Evolutionary conservation across 75 land plant genomes (phyloP).

Genomic region (Pinus albicaulis): DNA sequence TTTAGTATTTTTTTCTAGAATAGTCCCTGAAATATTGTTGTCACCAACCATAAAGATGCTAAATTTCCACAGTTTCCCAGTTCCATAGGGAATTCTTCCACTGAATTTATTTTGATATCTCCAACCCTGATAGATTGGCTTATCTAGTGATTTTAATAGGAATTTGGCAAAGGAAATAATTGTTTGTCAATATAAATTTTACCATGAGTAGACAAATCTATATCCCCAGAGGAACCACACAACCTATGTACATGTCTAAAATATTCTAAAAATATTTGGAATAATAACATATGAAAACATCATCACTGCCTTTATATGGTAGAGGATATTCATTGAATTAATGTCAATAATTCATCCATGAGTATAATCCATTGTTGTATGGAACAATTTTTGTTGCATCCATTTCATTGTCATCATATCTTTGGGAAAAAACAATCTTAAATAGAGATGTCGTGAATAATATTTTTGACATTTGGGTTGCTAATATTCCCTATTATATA

Average conservation of each 20-base stretch:
- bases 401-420: too few relatives aligned
- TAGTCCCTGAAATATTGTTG: constrained; percentile 42
- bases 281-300: too few relatives aligned
- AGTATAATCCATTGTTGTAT: too few relatives aligned
- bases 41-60: constrained; percentile 13
- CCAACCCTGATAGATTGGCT: constrained; percentile 14
- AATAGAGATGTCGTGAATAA: too few relatives aligned
- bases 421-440: too few relatives aligned
- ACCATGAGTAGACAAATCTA: constrained; percentile 26
- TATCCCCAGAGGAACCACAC: constrained; percentile 25
- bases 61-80: constrained; percentile 14
- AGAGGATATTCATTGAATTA: too few relatives aligned
- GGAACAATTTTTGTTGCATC: too few relatives aligned
- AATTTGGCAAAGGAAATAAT: constrained; percentile 47
- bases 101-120: constrained; percentile 38
- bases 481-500: too few relatives aligned
- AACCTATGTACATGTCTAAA: constrained; percentile 2
- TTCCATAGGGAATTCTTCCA: constrained; percentile 12
- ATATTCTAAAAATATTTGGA: too few relatives aligned
- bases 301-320: too few relatives aligned
- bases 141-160: constrained; percentile 17
- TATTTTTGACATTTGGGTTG: too few relatives aligned
- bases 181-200: constrained; percentile 22
- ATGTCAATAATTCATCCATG: too few relatives aligned
- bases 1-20: constrained; percentile 27